Conservation (phyloP, 2,329 filamentous ascomycete species). For the Ceratocystiopsis minuta region DNA sequence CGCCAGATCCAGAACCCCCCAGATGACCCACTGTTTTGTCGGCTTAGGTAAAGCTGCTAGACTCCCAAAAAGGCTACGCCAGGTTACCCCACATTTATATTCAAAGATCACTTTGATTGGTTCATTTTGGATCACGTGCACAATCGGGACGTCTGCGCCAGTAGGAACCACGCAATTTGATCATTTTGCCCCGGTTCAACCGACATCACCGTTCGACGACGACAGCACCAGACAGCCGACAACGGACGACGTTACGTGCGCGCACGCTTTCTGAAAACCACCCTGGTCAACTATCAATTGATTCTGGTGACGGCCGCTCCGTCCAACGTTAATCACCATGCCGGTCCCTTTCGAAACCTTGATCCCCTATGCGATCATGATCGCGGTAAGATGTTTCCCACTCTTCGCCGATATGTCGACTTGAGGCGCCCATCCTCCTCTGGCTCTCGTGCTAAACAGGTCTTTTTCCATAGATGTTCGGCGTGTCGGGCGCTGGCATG, state of each 20-base stretch:
- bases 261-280: neutral
- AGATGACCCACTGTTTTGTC: too few relatives aligned
- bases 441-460: neutral
- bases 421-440: too few relatives aligned
- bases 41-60: too few relatives aligned
- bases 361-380: constrained; percentile 47
- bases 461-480: constrained; percentile 37
- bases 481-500: constrained; percentile 38
- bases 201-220: neutral
- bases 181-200: constrained; percentile 1
- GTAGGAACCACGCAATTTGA: constrained; percentile 5
- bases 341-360: constrained; percentile 46
- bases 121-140: too few relatives aligned
- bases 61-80: too few relatives aligned
- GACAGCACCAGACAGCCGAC: neutral
- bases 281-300: constrained; percentile 6
- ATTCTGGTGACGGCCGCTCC: too few relatives aligned
- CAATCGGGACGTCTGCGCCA: neutral
- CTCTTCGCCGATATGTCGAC: too few relatives aligned
- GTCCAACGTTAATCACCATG: constrained; percentile 25
- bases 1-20: too few relatives aligned
- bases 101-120: too few relatives aligned
- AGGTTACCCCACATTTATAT: constrained; percentile 1
- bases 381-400: constrained; percentile 28
- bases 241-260: neutral